A percentile compares a stretch with the other conserved stretches of the same genome.
These are phyloP conservation scores for Saccharomycopsis capsularis DNA, from an alignment of 805 yeast species.

Conservation along the genomic window DNA sequence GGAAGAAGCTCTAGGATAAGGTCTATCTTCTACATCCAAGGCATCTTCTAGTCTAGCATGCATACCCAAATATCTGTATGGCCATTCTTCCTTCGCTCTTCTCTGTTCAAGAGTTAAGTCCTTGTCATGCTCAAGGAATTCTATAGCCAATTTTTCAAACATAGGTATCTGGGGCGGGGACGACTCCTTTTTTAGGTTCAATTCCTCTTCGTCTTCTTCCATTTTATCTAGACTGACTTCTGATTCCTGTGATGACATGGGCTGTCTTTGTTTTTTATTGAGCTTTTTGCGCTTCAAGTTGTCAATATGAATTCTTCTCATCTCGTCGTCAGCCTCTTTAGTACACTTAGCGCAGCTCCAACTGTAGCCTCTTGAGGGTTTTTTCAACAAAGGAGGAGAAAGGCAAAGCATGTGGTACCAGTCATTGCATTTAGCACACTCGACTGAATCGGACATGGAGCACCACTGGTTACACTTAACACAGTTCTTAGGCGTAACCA, in stretches of 20 bases:
- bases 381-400: conserved; percentile 72
- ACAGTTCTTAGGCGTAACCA: conserved; percentile 62
- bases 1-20: conserved; percentile 75
- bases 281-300: not conserved
- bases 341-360: conserved; percentile 85
- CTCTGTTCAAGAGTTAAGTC: conserved; percentile 37
- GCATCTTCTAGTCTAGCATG: conserved; percentile 72
- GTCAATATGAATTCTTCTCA: conserved; percentile 19
- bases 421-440: conserved; percentile 70
- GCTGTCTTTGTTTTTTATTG: not conserved
- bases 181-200: too few species aligned
- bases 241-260: not conserved
- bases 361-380: conserved; percentile 81
- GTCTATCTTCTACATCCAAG: conserved; percentile 67
- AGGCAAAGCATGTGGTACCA: conserved; percentile 77
- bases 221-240: not conserved
- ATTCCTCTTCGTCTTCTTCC: not conserved
- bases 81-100: conserved; percentile 68
- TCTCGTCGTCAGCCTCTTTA: conserved; percentile 44
- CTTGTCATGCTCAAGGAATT: conserved; percentile 43
- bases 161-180: conserved; percentile 33
- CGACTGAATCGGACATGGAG: conserved; percentile 59
- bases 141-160: conserved; percentile 51
- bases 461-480: conserved; percentile 84
- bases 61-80: conserved; percentile 69